Conservation (phyloP, 139 green algal genomes). For the Astrephomene gubernaculifera region DNA sequence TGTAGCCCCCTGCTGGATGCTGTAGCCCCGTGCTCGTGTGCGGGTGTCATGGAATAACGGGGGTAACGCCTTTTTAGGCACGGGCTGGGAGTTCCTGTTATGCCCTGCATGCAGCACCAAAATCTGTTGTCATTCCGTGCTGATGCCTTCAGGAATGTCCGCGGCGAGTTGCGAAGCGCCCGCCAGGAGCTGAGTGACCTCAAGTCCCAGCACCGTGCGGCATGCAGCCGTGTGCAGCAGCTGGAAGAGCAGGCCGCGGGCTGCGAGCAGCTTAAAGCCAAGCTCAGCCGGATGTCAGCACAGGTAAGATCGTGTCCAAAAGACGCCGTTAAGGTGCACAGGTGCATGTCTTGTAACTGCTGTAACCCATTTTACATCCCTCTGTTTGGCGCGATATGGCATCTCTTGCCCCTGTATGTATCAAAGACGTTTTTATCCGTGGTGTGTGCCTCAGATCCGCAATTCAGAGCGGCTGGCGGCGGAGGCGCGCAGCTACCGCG, state of each 20-base stretch:
- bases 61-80: no score
- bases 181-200: slow-evolving; percentile 16
- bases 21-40: no score
- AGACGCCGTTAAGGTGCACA: background rate
- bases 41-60: no score
- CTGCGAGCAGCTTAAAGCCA: background rate
- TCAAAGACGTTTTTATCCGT: background rate
- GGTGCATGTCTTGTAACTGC: no score
- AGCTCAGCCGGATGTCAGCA: background rate
- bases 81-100: no score
- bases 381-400: no score
- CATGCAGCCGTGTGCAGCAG: background rate
- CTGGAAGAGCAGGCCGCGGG: slow-evolving; percentile 26
- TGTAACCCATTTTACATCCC: no score
- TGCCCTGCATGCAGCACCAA: no score
- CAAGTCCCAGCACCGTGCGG: background rate
- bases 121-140: no score
- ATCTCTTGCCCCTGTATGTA: background rate
- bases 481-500: background rate
- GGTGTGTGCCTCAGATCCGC: background rate
- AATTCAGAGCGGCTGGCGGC: slow-evolving; percentile 20
- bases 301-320: slow-evolving; percentile 1
- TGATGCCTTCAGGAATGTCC: slow-evolving; percentile 19
- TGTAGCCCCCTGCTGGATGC: no score
- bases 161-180: slow-evolving; percentile 14